These are phyloP conservation scores for Neurospora cerealis DNA, from an alignment of 495 filamentous ascomycete genomes.

Conservation along the genomic window DNA sequence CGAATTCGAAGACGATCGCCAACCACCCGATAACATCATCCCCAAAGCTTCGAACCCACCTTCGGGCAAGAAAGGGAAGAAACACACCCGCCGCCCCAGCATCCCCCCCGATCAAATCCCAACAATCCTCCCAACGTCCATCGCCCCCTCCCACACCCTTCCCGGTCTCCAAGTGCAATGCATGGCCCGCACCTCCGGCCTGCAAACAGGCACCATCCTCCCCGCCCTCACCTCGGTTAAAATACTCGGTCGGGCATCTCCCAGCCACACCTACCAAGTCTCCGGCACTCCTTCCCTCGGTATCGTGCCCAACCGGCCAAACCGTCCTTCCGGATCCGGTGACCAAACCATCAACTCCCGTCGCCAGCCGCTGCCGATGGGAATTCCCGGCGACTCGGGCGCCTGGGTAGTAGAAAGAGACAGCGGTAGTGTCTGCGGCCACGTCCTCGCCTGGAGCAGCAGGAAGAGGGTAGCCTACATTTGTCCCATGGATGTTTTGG, in stretches of 20 bases:
- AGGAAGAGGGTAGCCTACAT: slow-evolving; percentile 74
- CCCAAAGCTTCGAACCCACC: slow-evolving; percentile 3
- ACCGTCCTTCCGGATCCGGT: slow-evolving; percentile 35
- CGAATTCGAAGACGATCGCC: slow-evolving; percentile 60
- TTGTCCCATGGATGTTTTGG: slow-evolving; percentile 83
- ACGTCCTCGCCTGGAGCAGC: slow-evolving; percentile 78
- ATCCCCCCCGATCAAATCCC: not conserved
- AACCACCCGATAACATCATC: slow-evolving; percentile 59
- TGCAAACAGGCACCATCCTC: slow-evolving; percentile 67
- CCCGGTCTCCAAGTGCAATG: slow-evolving; percentile 73
- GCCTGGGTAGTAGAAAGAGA: slow-evolving; percentile 86
- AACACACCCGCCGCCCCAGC: not conserved
- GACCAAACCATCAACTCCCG: not conserved
- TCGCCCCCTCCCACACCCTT: slow-evolving; percentile 39
- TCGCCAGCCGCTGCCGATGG: slow-evolving; percentile 24
- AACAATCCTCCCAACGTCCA: slow-evolving; percentile 28
- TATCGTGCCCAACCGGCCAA: not conserved
- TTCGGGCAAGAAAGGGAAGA: not conserved
- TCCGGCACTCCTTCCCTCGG: slow-evolving; percentile 14
- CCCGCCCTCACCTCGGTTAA: slow-evolving; percentile 70
- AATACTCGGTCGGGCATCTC: slow-evolving; percentile 69
- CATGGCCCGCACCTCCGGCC: slow-evolving; percentile 80
- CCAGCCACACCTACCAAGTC: slow-evolving; percentile 73
- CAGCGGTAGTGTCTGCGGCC: slow-evolving; percentile 72
- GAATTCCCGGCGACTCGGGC: slow-evolving; percentile 82